Conservation (phyloP, 169 alveolate genomes). For the Amoebophrya sp. region DNA sequence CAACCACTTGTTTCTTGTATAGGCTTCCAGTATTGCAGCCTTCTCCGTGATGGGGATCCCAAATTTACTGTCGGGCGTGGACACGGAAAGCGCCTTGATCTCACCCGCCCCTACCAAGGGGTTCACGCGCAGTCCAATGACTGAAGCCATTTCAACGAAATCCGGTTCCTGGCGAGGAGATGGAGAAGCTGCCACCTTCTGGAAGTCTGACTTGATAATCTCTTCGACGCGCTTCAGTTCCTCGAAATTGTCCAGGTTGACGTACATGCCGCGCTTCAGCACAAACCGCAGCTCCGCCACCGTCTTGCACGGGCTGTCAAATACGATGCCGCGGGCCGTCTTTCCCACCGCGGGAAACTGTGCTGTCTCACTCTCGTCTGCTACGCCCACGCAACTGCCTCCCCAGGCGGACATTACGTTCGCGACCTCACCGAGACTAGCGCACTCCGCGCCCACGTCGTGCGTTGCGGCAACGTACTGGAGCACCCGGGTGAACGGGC, state of each 20-base stretch:
- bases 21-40: background rate
- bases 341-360: no score
- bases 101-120: background rate
- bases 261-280: background rate
- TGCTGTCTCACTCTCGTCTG: no score
- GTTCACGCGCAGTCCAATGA: background rate
- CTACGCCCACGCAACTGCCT: background rate
- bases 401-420: background rate
- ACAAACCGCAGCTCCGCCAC: background rate
- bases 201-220: background rate
- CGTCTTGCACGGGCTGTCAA: background rate
- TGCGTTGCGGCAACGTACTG: background rate
- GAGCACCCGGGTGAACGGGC: background rate
- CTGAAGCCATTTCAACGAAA: no score
- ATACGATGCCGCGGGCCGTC: background rate
- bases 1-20: background rate
- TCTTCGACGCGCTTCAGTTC: background rate
- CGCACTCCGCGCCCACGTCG: background rate
- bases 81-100: background rate
- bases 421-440: background rate
- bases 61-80: background rate
- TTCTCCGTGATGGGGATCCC: background rate
- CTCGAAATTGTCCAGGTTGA: background rate
- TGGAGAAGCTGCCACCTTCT: no score
- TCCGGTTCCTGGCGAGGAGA: no score